Conservation (phyloP, 768 basidiomycete species). For the Guyanaporus albipodus region DNA sequence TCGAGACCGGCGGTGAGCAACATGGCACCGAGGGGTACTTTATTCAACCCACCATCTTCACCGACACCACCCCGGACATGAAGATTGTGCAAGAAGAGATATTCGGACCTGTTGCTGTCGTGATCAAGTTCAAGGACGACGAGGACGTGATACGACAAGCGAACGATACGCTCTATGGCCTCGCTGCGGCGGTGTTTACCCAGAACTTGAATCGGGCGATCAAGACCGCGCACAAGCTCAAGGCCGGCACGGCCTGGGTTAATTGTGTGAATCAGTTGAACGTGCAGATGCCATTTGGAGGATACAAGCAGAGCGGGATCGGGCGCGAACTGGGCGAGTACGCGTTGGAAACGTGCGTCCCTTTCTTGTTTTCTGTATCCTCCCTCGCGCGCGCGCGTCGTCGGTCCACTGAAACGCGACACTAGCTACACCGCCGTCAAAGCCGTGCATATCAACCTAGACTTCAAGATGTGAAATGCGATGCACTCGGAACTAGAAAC, state of each 20-base stretch:
- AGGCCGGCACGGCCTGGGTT: slow-evolving; percentile 81
- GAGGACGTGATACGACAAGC: slow-evolving; percentile 66
- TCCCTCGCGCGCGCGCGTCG: too few species aligned
- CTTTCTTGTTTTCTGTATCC: neutral
- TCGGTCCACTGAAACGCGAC: neutral
- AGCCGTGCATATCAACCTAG: slow-evolving; percentile 47
- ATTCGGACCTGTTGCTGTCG: slow-evolving; percentile 75
- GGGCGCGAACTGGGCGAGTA: slow-evolving; percentile 81
- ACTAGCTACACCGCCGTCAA: slow-evolving; percentile 23
- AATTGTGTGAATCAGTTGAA: slow-evolving; percentile 31
- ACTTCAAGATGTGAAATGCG: slow-evolving; percentile 12
- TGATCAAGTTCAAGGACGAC: slow-evolving; percentile 72
- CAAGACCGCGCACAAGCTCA: slow-evolving; percentile 64
- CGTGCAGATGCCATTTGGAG: slow-evolving; percentile 69
- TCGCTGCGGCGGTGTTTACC: slow-evolving; percentile 86
- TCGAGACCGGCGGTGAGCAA: slow-evolving; percentile 1
- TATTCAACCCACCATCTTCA: slow-evolving; percentile 12
- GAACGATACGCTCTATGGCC: slow-evolving; percentile 85
- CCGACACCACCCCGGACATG: slow-evolving; percentile 5
- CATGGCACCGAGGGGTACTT: slow-evolving; percentile 8
- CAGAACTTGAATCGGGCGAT: slow-evolving; percentile 73
- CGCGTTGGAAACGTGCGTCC: slow-evolving; percentile 51
- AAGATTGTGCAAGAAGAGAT: slow-evolving; percentile 41
- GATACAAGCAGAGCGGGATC: slow-evolving; percentile 80
- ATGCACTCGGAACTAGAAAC: too few species aligned